A percentile compares a stretch with the other conserved stretches of the same genome.
phyloP scores from a whole-genome alignment of 2,329 filamentous ascomycete species.

The Penicillium sp. region DNA sequence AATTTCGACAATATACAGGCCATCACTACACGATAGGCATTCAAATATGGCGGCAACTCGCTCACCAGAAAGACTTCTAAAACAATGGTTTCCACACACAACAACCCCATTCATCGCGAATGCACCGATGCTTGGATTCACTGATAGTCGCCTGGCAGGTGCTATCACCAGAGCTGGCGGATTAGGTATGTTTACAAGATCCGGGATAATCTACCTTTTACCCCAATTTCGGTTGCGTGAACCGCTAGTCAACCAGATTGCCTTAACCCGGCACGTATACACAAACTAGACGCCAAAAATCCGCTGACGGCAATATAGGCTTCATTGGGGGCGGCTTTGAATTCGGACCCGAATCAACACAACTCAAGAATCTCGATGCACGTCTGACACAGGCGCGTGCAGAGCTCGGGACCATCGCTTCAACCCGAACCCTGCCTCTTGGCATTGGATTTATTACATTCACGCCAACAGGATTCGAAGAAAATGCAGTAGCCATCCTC shows the following conservation, averaged over 20 bases:
- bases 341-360: constrained; percentile 23
- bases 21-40: background rate
- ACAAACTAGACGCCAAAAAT: too few relatives aligned
- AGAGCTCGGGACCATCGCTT: constrained; percentile 8
- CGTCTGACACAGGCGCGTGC: constrained; percentile 21
- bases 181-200: constrained; percentile 21
- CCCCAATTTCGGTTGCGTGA: too few relatives aligned
- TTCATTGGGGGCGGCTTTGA: constrained; percentile 33
- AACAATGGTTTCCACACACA: constrained; percentile 28
- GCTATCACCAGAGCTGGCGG: constrained; percentile 29
- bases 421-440: constrained; percentile 52
- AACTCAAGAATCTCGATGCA: constrained; percentile 25
- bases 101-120: constrained; percentile 31
- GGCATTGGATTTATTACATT: constrained; percentile 69
- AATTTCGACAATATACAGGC: background rate
- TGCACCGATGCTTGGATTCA: constrained; percentile 33
- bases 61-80: constrained; percentile 8
- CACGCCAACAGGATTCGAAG: constrained; percentile 34
- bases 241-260: background rate
- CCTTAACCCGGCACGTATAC: too few relatives aligned
- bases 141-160: constrained; percentile 24
- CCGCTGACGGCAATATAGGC: too few relatives aligned
- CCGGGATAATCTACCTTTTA: background rate
- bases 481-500: constrained; percentile 58
- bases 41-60: background rate